Evolutionary conservation across 441 rosid species (phyloP).

Genomic region (Omphalea diandra): DNA sequence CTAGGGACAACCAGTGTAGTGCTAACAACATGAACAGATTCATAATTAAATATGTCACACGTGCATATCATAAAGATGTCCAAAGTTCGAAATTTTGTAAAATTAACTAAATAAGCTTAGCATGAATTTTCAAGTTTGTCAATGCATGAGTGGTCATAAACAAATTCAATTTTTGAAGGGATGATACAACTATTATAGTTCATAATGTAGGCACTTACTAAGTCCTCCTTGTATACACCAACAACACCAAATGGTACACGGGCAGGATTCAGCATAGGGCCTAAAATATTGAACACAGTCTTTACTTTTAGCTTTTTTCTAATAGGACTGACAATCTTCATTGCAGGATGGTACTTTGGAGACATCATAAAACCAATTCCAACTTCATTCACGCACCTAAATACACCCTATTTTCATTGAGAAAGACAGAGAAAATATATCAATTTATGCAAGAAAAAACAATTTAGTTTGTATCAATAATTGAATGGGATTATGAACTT

Average conservation of each 20-base stretch:
- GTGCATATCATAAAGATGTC: neutral
- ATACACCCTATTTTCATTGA: slow-evolving; percentile 50
- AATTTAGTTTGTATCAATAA: neutral
- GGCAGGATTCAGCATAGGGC: slow-evolving; percentile 97
- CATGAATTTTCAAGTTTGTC: neutral
- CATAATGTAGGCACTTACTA: slow-evolving; percentile 46
- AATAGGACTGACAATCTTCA: slow-evolving; percentile 83
- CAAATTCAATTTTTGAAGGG: slow-evolving; percentile 1
- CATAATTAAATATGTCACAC: neutral
- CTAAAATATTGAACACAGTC: slow-evolving; percentile 85
- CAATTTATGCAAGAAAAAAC: neutral
- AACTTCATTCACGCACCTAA: slow-evolving; percentile 75
- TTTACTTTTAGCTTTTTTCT: slow-evolving; percentile 80
- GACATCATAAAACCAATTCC: slow-evolving; percentile 98
- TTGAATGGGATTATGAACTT: neutral
- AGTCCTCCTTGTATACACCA: slow-evolving; percentile 76
- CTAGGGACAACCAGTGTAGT: neutral
- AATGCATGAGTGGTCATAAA: neutral
- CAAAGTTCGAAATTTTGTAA: neutral
- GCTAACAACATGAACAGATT: neutral
- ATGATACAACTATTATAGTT: neutral
- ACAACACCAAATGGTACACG: slow-evolving; percentile 80
- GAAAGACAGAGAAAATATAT: neutral
- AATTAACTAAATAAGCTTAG: neutral
- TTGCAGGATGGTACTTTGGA: slow-evolving; percentile 86